Evolutionary conservation across 2,329 filamentous ascomycete genomes (phyloP), one percentile per base, ranked within the genome.

Genomic region (Paraphaeosphaeria minitans): DNA sequence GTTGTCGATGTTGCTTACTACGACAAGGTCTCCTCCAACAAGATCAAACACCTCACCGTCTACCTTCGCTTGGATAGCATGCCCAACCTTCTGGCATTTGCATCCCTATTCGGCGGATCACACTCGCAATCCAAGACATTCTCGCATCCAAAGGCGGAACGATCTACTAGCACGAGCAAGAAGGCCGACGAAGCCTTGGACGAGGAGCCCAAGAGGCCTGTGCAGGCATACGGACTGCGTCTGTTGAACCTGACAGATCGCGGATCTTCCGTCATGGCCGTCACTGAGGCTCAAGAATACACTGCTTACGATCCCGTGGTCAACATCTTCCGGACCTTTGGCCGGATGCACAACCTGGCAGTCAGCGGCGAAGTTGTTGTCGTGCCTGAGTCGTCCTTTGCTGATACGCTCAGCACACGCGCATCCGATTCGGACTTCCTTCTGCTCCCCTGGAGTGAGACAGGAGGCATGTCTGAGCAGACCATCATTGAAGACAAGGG

Each of bases 231-330:
- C 68, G 94, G 93, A 33, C 79, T 97, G n/a, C 89, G 93, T 14
- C 84, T 98, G 16, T 79, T 96, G 50, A 91, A 96, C 71, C 85
- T 98, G 13, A 96, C 92, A 0, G 93, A 97, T 68, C 92, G 94
- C 83, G 90, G 92, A 43, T 97, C 94, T 0, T 93, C 93, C 19
- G 94, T 97, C 67, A 98, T 98, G 94, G 89, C 92, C 67, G 92
- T 96, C 12, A 89, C 92, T 0, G 92, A 96, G 70, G 83, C 89
- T 3, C 89, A 93, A 41, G 91, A 95, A 50, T 85, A 77, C 76
- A 82, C 73, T 63, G 82, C 66, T 65, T 75, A 65, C 68, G 94
- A 98, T 69, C 92, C 94, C 0, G 89, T 98, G 4, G 87, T 97
- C 55, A 97, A 96, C 72, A 91, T 92, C 0, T 97, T 97, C 83